phyloP scores from a whole-genome alignment of 2,329 filamentous ascomycete genomes.

The Botryotinia convoluta region DNA sequence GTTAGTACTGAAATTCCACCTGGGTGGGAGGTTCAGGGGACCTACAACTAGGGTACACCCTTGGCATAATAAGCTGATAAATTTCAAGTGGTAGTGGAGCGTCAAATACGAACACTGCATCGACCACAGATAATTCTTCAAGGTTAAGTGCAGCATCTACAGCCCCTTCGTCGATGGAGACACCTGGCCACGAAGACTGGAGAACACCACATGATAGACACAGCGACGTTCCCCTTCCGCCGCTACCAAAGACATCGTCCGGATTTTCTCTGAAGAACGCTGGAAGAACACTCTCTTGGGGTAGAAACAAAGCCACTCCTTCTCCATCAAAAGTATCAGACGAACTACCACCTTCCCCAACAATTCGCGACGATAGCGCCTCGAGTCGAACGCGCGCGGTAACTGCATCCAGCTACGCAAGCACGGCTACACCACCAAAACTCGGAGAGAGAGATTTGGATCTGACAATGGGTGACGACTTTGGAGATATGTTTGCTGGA shows the following conservation, averaged over 20 bases:
- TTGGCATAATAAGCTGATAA: conserved; percentile 22
- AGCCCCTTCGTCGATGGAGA: conserved; percentile 38
- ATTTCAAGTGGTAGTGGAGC: conserved; percentile 38
- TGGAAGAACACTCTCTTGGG: conserved; percentile 38
- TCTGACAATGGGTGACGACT: conserved; percentile 38
- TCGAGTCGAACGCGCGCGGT: conserved; percentile 33
- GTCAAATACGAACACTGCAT: conserved; percentile 39
- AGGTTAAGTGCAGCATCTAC: conserved; percentile 39
- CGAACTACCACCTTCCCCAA: conserved; percentile 26
- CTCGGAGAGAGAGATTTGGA: conserved; percentile 35
- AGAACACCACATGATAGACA: conserved; percentile 35
- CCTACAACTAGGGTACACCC: conserved; percentile 24
- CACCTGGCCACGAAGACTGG: conserved; percentile 34
- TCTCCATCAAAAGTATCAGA: conserved; percentile 28
- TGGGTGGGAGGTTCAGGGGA: neutral
- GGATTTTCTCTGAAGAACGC: conserved; percentile 37
- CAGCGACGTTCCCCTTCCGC: conserved; percentile 35
- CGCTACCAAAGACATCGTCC: conserved; percentile 34
- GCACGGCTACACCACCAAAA: conserved; percentile 38
- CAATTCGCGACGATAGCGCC: conserved; percentile 28
- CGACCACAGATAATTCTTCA: conserved; percentile 39
- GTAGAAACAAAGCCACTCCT: conserved; percentile 32
- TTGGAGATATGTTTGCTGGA: conserved; percentile 39
- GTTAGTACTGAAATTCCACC: conserved; percentile 31
- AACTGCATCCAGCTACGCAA: conserved; percentile 39